These are phyloP conservation scores for Puccinia novopanici DNA, from an alignment of 1,284 basidiomycete species.

Conservation along the genomic window DNA sequence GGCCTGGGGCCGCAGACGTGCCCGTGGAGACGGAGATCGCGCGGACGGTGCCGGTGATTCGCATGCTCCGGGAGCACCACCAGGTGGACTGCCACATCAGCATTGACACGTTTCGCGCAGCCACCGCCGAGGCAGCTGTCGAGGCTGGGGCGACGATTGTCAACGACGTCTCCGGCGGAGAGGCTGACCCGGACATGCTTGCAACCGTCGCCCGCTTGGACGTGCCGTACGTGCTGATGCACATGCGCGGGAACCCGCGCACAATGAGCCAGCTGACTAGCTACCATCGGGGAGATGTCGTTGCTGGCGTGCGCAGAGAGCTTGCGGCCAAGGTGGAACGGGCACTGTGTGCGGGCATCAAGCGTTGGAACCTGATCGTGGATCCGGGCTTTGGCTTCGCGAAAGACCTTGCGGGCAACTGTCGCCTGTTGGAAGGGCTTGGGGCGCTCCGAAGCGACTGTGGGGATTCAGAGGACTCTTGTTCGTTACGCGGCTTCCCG, in stretches of 20 bases:
- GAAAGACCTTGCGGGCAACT: constrained; percentile 76
- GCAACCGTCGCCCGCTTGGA: constrained; percentile 66
- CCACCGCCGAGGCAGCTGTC: constrained; percentile 76
- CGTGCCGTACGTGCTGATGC: constrained; percentile 83
- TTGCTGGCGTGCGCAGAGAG: constrained; percentile 74
- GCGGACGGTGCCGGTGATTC: constrained; percentile 68
- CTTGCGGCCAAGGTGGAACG: constrained; percentile 70
- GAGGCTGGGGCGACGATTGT: constrained; percentile 85
- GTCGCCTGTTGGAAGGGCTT: constrained; percentile 63
- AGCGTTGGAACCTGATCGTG: constrained; percentile 84
- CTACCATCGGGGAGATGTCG: constrained; percentile 62
- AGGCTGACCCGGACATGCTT: constrained; percentile 66
- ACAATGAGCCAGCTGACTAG: constrained; percentile 63
- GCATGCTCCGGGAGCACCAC: neutral
- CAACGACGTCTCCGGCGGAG: constrained; percentile 80
- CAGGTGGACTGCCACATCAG: constrained; percentile 68
- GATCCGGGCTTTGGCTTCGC: constrained; percentile 97
- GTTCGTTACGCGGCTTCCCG: constrained; percentile 65
- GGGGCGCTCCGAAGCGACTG: neutral
- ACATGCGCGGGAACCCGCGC: constrained; percentile 75
- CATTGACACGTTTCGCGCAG: constrained; percentile 86
- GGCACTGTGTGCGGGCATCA: constrained; percentile 76
- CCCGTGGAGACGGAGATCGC: constrained; percentile 69
- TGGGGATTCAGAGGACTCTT: too few relatives aligned
- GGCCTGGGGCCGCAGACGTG: constrained; percentile 74